Percentiles rank a stretch among this genome's conserved stretches.
phyloP scores from a whole-genome alignment of 73 alveolate species.

The Tetrahymena borealis region DNA sequence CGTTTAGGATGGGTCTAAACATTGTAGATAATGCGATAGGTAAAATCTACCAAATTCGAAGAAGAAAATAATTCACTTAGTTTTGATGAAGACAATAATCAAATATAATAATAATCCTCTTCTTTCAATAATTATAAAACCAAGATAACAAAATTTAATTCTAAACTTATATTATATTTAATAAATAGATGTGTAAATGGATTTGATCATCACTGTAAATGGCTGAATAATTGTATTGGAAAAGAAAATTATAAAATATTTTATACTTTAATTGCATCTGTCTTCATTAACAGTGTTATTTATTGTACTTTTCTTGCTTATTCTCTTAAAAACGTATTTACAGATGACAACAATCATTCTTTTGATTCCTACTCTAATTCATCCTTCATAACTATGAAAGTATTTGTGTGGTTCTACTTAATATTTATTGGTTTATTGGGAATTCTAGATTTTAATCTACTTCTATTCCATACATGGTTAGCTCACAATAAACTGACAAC shows the following conservation, averaged over 20 bases:
- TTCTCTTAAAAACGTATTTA: neutral
- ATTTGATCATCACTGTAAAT: conserved; percentile 81
- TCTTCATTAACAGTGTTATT: neutral
- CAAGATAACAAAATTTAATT: neutral
- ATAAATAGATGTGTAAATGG: conserved; percentile 56
- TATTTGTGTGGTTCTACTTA: neutral
- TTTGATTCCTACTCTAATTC: neutral
- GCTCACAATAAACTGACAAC: neutral
- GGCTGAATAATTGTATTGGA: conserved; percentile 88
- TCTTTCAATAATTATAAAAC: neutral
- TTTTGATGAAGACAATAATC: too few species aligned
- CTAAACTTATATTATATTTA: neutral
- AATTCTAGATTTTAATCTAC: neutral
- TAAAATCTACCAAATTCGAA: neutral
- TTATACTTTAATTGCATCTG: neutral
- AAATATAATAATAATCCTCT: too few species aligned
- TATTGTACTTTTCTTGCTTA: neutral
- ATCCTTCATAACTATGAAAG: neutral
- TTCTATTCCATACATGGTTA: neutral
- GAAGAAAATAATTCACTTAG: too few species aligned
- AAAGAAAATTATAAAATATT: conserved; percentile 20
- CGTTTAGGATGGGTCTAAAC: neutral
- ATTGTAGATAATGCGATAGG: neutral
- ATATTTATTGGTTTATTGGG: neutral
- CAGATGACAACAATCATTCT: neutral